Base-by-base conservation (phyloP, 495 filamentous ascomycete genomes). In the Penicillium ochrochloron region DNA sequence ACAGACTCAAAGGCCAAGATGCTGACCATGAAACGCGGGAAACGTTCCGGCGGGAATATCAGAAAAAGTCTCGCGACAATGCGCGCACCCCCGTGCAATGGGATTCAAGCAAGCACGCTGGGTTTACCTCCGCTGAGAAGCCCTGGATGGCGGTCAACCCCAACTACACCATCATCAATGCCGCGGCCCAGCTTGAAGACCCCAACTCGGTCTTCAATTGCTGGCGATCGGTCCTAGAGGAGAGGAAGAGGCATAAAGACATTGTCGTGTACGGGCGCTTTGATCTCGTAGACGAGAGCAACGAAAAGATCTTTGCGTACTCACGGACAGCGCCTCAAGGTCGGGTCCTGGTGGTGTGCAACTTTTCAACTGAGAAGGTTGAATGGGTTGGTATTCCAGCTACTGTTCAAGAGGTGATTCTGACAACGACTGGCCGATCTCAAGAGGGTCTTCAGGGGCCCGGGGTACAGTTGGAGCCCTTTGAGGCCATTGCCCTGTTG, bases 21-120 rank as follows among this genome's bases (percentile, higher is more conserved):
- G 50, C 50, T 11, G 50, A 53, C 25, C 25, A 4, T 12, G 50
- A 53, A 53, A 53, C 50, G 25, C 50, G 29, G 29, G 50, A 11
- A 53, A 53, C 31, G 25, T 53, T 53, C 29, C 50, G 23, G 15
- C 9, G 25, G 23, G 50, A 53, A 33, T 53, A 53, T 21, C 75
- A 81, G 60, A 70, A 76, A 31, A 75, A 80, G 62, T 81, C 82
- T 1, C 79, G 86, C 21, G 87, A 89, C 61, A 78, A 89, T 66
- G 79, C 85, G 5, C 78, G 86, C 12, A 75, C 80, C 19, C 86
- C 86, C 0, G 83, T 89, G 77, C 84, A 85, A 55, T 90, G 86
- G 86, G 70, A 81, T 57, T 65, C 57, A 3, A 70, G 70, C 0
- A 60, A 68, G 5, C 79, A 89, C 60, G 83, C 76, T 0, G 87